These are phyloP conservation scores for Circinella umbellata DNA, from an alignment of 371 early-diverging fungal genomes.

Conservation along the genomic window DNA sequence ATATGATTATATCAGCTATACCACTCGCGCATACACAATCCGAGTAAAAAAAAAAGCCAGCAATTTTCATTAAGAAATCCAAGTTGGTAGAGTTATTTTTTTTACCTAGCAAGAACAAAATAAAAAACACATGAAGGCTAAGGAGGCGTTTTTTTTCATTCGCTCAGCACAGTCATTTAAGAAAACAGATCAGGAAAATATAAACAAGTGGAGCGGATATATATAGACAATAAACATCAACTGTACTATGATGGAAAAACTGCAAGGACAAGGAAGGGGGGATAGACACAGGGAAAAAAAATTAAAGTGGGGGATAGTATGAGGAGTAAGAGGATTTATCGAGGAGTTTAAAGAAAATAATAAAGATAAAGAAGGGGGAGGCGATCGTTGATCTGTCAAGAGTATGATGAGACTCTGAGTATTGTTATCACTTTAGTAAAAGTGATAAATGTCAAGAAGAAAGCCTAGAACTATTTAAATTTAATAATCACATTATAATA, in stretches of 20 bases:
- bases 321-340: too few relatives aligned
- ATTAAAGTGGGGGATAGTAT: neutral
- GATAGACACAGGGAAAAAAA: neutral
- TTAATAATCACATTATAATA: too few relatives aligned
- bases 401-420: neutral
- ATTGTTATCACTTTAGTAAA: neutral
- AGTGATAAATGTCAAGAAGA: neutral
- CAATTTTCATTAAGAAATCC: too few relatives aligned
- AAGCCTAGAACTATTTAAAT: too few relatives aligned
- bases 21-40: too few relatives aligned
- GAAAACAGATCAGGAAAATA: constrained; percentile 3
- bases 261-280: neutral
- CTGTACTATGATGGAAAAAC: neutral
- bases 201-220: neutral
- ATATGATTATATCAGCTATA: too few relatives aligned
- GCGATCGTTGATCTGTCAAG: constrained; percentile 11
- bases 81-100: too few relatives aligned
- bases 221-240: constrained; percentile 10
- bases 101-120: neutral
- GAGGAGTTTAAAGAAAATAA: too few relatives aligned
- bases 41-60: neutral
- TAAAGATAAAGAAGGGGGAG: neutral
- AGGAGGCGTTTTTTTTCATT: neutral
- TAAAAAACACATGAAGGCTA: neutral
- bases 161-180: neutral